Base-by-base conservation (phyloP, 2,329 filamentous ascomycete genomes). In the Clarireedia hainanense region DNA sequence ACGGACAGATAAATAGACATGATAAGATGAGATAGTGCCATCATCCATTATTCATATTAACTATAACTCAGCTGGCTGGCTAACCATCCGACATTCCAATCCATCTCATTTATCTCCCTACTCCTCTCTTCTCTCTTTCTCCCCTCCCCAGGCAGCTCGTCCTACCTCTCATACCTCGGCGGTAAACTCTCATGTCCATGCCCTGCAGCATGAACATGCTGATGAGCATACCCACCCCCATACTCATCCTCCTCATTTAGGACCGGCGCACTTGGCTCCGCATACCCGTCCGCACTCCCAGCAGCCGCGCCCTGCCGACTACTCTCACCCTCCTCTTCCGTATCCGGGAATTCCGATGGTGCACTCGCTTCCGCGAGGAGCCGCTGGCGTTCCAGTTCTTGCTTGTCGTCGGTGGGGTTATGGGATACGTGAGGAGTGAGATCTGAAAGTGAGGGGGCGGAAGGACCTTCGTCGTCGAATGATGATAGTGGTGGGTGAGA, bases 331-430 rank as follows among this genome's bases (percentile, higher is more conserved):
- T 69, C 61, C 59, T 69, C 55, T 47, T 68, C 57, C 49, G 83
- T 80, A 5, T 78, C 75, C 0, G 79, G 78, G 46, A 82, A 78
- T 20, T 73, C 67, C 1, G 72, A 70, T 3, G 80, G 80, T 2
- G 76, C 76, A 63, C 79, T 83, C 4, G 75, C 75, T 65, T 80
- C 74, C 48, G 72, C 70, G 58, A 81, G 67, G 14, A 83, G 66
- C 49, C 80, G 73, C 57, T 71, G 77, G 27, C 79, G 74, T 64
- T 87, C 83, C 12, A 88, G 69, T 65, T 89, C 85, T 64, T 82
- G 79, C 65, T 89, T 89, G 64, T 89, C 91, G 55, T 94, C 88
- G 14, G 69, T 62, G 56, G 65, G 47, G 47, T 67, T 61, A 7
- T 58, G 58, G 58, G 57, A 50, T 23, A 61, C 37, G 56, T 49